These are phyloP conservation scores for Heterobasidion irregulare DNA, from an alignment of 1,284 basidiomycete species.

Conservation along the genomic window DNA sequence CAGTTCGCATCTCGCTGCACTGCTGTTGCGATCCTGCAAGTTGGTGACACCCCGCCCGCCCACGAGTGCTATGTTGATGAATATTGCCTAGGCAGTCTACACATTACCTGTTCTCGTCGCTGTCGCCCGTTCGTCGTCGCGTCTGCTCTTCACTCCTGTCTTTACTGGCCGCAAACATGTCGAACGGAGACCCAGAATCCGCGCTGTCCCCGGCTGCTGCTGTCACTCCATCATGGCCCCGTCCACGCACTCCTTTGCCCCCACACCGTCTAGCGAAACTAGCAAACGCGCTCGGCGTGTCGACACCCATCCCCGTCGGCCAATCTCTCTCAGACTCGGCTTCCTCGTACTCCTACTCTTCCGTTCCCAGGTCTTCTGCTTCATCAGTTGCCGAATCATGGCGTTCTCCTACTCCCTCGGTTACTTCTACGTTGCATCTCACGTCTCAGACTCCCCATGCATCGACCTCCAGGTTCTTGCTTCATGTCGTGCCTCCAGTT, in stretches of 20 bases:
- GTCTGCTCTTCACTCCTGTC: constrained; percentile 1
- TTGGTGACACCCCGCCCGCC: background rate
- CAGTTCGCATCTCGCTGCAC: background rate
- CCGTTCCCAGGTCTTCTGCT: constrained; percentile 26
- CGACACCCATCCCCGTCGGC: constrained; percentile 46
- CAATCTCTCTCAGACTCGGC: constrained; percentile 22
- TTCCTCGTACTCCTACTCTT: constrained; percentile 21
- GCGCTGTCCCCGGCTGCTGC: background rate
- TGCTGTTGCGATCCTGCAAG: background rate
- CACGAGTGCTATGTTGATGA: constrained; percentile 1
- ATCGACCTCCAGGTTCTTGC: constrained; percentile 49
- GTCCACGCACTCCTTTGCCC: constrained; percentile 60
- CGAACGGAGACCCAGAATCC: constrained; percentile 1
- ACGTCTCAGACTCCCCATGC: constrained; percentile 36
- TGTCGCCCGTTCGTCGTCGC: background rate
- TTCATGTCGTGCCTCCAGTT: constrained; percentile 69
- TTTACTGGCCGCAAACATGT: constrained; percentile 1
- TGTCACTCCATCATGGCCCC: constrained; percentile 34
- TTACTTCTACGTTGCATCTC: constrained; percentile 22
- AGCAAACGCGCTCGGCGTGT: constrained; percentile 74
- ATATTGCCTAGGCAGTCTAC: background rate
- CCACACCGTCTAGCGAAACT: constrained; percentile 71
- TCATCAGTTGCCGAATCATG: constrained; percentile 32
- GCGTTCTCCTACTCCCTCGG: constrained; percentile 48
- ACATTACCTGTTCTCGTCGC: background rate